Percentiles rank a stretch among this genome's conserved stretches.
These are phyloP conservation scores for Pleoardoris graminearum DNA, from an alignment of 2,329 filamentous ascomycete species.

Conservation along the genomic window DNA sequence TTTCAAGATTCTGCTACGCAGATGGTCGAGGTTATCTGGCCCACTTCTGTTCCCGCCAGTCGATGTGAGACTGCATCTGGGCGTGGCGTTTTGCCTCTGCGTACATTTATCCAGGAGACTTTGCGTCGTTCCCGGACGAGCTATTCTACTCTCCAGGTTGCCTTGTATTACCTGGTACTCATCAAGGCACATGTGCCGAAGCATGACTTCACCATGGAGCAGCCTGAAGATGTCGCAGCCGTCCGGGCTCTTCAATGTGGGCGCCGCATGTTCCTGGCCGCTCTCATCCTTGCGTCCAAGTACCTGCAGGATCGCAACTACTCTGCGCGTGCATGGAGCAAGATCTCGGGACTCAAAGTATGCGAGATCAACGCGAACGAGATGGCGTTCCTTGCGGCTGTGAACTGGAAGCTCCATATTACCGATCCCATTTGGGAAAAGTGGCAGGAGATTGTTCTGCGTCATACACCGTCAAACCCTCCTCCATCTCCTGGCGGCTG, in stretches of 20 bases:
- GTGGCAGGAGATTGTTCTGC: slow-evolving; percentile 91
- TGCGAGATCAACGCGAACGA: slow-evolving; percentile 97
- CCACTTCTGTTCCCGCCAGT: slow-evolving; percentile 79
- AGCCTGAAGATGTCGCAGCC: slow-evolving; percentile 70
- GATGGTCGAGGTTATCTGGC: slow-evolving; percentile 97
- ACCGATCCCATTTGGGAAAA: slow-evolving; percentile 84
- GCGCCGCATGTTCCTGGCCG: slow-evolving; percentile 94
- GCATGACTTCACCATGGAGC: slow-evolving; percentile 84
- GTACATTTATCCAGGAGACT: slow-evolving; percentile 97
- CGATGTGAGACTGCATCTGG: slow-evolving; percentile 67
- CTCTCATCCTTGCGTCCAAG: slow-evolving; percentile 94
- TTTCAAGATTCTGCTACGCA: slow-evolving; percentile 89
- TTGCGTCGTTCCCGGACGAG: slow-evolving; percentile 91
- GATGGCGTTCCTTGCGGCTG: slow-evolving; percentile 83
- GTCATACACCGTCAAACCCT: slow-evolving; percentile 69
- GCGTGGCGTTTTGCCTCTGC: slow-evolving; percentile 82
- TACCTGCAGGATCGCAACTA: slow-evolving; percentile 98
- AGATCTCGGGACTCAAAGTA: slow-evolving; percentile 94
- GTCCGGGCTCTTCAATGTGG: slow-evolving; percentile 89
- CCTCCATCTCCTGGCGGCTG: slow-evolving; percentile 44
- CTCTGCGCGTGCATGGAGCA: slow-evolving; percentile 96
- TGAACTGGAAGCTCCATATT: slow-evolving; percentile 95
- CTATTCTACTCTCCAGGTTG: slow-evolving; percentile 96
- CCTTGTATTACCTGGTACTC: slow-evolving; percentile 91
- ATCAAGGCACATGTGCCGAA: slow-evolving; percentile 88